These are phyloP conservation scores for Polygonum aviculare DNA, from an alignment of 148 eudicot species.

Conservation along the genomic window DNA sequence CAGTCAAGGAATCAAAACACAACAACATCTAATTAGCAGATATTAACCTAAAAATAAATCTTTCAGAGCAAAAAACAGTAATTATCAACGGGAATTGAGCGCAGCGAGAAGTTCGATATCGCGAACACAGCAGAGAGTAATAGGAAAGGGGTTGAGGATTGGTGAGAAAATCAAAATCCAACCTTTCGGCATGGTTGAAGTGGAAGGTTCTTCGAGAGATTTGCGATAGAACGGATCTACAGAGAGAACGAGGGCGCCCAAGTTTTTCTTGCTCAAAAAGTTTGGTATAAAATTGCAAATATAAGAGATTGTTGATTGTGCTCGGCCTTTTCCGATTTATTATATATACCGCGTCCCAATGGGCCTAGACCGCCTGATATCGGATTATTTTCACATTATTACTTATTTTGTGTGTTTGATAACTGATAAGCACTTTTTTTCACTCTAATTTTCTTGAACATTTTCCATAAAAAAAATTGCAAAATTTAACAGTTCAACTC, in stretches of 20 bases:
- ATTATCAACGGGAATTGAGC: neutral
- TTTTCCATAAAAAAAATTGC: no score
- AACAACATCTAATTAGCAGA: neutral
- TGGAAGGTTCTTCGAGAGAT: neutral
- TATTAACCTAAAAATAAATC: neutral
- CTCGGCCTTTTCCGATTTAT: neutral
- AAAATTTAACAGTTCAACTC: no score
- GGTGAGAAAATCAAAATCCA: neutral
- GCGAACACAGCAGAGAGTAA: neutral
- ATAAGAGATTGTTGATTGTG: neutral
- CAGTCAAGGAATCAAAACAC: neutral
- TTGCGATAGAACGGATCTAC: neutral
- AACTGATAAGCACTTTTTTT: no score
- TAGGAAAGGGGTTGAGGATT: neutral
- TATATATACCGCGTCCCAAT: neutral
- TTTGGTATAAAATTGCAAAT: neutral
- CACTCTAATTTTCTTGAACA: no score
- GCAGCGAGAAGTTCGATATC: neutral
- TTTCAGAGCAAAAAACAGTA: neutral
- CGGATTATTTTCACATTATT: neutral
- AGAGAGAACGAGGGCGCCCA: neutral
- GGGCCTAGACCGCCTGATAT: neutral
- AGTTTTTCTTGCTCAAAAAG: conserved; percentile 1
- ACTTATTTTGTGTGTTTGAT: no score
- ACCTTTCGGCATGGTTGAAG: conserved; percentile 8